phyloP scores from a whole-genome alignment of 768 basidiomycete genomes.

The Amanita subjunquillea region DNA sequence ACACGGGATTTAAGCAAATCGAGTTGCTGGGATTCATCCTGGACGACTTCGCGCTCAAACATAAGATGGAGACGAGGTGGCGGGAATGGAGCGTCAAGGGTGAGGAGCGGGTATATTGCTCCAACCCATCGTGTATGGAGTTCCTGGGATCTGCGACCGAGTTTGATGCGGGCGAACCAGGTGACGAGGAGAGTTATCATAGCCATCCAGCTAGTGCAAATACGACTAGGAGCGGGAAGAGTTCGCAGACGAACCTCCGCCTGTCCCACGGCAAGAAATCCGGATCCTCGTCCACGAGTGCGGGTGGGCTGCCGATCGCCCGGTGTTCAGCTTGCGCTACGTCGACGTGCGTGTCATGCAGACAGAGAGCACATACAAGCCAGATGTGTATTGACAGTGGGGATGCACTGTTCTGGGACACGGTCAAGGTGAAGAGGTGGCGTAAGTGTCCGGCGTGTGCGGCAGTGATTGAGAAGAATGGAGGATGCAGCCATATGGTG shows the following conservation, averaged over 20 bases:
- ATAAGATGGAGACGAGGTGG: neutral
- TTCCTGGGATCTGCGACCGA: neutral
- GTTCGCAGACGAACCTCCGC: neutral
- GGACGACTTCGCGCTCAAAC: neutral
- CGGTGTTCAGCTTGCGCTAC: constrained; percentile 14
- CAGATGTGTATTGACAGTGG: neutral
- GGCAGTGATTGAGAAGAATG: constrained; percentile 5
- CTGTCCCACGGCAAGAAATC: neutral
- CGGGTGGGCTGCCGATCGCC: neutral
- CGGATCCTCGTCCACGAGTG: neutral
- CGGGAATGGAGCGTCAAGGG: neutral
- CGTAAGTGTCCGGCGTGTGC: constrained; percentile 1
- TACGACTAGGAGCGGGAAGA: too few relatives aligned
- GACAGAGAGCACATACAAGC: neutral
- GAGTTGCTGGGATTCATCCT: neutral
- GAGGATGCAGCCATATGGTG: constrained; percentile 4
- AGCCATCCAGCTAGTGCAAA: too few relatives aligned
- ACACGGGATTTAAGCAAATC: neutral
- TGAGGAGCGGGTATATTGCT: neutral
- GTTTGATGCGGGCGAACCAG: neutral
- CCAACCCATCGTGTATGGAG: neutral
- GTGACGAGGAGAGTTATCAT: neutral
- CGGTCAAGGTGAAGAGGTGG: neutral
- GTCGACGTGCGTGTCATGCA: neutral
- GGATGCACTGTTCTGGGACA: neutral